Conservation (phyloP, 108 stramenopile species). For the Pseudonitzschia pungens region DNA sequence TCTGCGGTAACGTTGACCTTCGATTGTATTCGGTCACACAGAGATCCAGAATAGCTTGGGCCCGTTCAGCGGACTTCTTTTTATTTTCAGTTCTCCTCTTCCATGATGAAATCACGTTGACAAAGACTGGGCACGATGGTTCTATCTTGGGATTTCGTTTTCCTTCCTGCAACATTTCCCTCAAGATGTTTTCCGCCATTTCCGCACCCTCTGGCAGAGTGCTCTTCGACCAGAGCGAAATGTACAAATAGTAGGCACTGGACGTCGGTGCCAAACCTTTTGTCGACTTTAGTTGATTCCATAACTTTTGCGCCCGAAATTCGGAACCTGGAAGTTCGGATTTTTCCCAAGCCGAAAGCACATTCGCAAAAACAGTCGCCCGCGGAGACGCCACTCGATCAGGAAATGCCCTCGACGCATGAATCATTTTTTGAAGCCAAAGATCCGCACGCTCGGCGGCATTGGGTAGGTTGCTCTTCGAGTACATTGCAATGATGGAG, state of each 20-base stretch:
- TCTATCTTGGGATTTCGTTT: constrained; percentile 11
- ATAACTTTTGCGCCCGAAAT: constrained; percentile 17
- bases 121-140: constrained; percentile 24
- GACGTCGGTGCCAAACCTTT: constrained; percentile 8
- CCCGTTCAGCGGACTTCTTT: not conserved
- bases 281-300: constrained; percentile 11
- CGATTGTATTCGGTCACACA: constrained; percentile 3
- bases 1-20: not conserved
- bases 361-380: constrained; percentile 23
- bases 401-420: not conserved
- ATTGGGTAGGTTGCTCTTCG: constrained; percentile 12
- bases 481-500: constrained; percentile 6
- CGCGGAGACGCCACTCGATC: constrained; percentile 17
- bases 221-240: constrained; percentile 35
- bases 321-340: constrained; percentile 7
- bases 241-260: constrained; percentile 18
- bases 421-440: constrained; percentile 36
- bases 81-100: not conserved
- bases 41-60: constrained; percentile 27
- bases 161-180: constrained; percentile 22
- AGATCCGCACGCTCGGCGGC: constrained; percentile 31
- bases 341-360: constrained; percentile 34
- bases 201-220: constrained; percentile 9
- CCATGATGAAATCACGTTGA: constrained; percentile 32
- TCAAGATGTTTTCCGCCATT: constrained; percentile 19